Base-by-base conservation (phyloP, 176 grass and related monocot species). In the Stipa capillata region DNA sequence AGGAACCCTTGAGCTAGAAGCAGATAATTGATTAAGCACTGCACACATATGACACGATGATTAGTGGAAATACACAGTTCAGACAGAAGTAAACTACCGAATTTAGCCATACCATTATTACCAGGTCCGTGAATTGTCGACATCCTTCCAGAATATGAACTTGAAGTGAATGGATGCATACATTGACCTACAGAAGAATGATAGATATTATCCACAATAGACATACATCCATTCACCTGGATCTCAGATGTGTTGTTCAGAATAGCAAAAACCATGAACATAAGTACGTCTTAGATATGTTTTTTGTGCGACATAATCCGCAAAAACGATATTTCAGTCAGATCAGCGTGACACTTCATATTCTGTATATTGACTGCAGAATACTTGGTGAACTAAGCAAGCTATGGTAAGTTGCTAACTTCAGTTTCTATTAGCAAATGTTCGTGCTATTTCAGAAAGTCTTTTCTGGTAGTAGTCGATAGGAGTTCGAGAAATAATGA, bases 321-420 rank as follows among this genome's bases (percentile, higher is more conserved):
- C 35, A 74, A 53, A 74, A 55, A 74, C 34, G 21, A 65, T 45
- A 71, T 71, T 71, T 49, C 34, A 74, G 23, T 74, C 67, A 48
- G 18, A 71, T 48, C 42, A 68, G 28, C 1, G 4, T 49, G 16
- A 71, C 15, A 28, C 42, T 71, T 71, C 16, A 12, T 74, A 57
- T 32, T 48, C 29, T 55, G 34, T 55, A 56, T 23, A 53, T 55
- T 17, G 4, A 56, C 51, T 57, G 23, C 34, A 75, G 7, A 57
- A 57, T 75, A 57, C 24, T 20, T 39, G 21, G 8, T 40, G 33
- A 41, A 41, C 8, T 37, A 27, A 12, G 16, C 7, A 74, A 40
- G 4, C 23, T 40, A 39, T 56, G 51, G 21, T 74, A 74, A 68
- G 24, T 29, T 74, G n/a, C 34, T 74, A 27, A 57, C 13, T 41